Evolutionary conservation across 495 filamentous ascomycete species (phyloP).

Genomic region (Penicillium coprophilum): DNA sequence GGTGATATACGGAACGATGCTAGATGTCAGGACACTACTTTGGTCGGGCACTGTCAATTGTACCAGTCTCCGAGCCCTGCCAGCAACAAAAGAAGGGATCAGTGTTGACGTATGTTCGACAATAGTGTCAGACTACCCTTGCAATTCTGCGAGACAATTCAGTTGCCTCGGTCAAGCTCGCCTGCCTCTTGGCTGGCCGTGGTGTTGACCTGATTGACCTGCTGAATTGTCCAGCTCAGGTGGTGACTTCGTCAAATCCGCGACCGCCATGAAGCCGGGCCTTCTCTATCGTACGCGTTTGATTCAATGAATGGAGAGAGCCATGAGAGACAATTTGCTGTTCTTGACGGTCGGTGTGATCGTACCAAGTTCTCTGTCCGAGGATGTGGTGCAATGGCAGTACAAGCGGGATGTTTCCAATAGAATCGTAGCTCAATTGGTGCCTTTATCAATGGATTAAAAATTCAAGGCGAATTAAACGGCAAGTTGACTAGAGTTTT

Average conservation of each 20-base stretch:
- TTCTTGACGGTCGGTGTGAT: slow-evolving; percentile 55
- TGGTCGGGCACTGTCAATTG: slow-evolving; percentile 56
- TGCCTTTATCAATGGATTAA: slow-evolving; percentile 62
- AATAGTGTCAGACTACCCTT: slow-evolving; percentile 52
- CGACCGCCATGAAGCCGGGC: slow-evolving; percentile 51
- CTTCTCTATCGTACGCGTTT: slow-evolving; percentile 48
- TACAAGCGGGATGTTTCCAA: slow-evolving; percentile 54
- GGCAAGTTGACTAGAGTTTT: slow-evolving; percentile 59
- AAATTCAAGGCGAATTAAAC: slow-evolving; percentile 55
- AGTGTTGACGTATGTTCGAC: slow-evolving; percentile 55
- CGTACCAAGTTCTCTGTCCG: slow-evolving; percentile 42
- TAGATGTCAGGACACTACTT: no score
- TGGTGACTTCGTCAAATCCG: slow-evolving; percentile 51
- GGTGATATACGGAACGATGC: no score
- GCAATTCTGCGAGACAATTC: slow-evolving; percentile 49
- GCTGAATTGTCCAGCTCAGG: slow-evolving; percentile 55
- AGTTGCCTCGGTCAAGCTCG: slow-evolving; percentile 45
- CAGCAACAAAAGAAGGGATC: slow-evolving; percentile 54
- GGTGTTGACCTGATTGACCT: slow-evolving; percentile 62
- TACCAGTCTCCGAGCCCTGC: slow-evolving; percentile 58
- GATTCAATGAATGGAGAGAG: slow-evolving; percentile 46
- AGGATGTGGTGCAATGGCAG: no score
- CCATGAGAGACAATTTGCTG: slow-evolving; percentile 43
- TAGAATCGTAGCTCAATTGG: slow-evolving; percentile 65
- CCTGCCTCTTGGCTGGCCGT: slow-evolving; percentile 40